These are phyloP conservation scores for Porphyridium purpureum DNA, from an alignment of 23 red algal genomes.

Conservation along the genomic window DNA sequence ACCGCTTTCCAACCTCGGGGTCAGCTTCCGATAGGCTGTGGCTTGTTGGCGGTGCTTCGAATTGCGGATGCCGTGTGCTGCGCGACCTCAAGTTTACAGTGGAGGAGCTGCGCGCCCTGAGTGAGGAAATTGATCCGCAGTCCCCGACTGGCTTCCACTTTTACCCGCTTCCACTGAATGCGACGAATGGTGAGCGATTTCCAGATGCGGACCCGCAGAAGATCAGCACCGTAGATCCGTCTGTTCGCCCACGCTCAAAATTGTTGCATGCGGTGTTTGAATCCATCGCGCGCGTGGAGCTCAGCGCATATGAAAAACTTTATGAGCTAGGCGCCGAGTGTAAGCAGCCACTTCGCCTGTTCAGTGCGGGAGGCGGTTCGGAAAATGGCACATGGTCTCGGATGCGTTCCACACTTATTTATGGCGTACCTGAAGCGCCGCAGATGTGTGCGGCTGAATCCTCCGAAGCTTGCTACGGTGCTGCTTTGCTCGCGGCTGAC, in stretches of 20 bases:
- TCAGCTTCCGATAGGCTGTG: background rate
- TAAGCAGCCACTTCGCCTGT: background rate
- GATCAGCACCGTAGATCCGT: background rate
- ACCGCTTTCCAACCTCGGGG: background rate
- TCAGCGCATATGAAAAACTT: background rate
- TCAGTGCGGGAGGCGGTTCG: background rate
- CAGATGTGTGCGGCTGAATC: background rate
- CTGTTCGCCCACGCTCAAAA: background rate
- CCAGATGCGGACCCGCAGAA: background rate
- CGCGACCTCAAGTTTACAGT: background rate
- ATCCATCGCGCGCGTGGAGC: background rate
- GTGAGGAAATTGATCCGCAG: background rate
- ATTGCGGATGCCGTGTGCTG: background rate
- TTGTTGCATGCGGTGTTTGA: background rate
- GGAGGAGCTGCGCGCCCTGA: background rate
- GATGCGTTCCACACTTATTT: too few relatives aligned
- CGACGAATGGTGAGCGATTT: background rate
- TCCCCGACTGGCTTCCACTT: background rate
- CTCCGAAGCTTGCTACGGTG: background rate
- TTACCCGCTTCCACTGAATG: background rate
- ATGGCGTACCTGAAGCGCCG: background rate
- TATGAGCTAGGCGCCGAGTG: background rate
- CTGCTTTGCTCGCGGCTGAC: background rate
- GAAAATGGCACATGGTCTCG: background rate
- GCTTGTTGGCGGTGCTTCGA: conserved; percentile 1